Conservation (phyloP, 768 basidiomycete species). For the Rickenella mellea region DNA sequence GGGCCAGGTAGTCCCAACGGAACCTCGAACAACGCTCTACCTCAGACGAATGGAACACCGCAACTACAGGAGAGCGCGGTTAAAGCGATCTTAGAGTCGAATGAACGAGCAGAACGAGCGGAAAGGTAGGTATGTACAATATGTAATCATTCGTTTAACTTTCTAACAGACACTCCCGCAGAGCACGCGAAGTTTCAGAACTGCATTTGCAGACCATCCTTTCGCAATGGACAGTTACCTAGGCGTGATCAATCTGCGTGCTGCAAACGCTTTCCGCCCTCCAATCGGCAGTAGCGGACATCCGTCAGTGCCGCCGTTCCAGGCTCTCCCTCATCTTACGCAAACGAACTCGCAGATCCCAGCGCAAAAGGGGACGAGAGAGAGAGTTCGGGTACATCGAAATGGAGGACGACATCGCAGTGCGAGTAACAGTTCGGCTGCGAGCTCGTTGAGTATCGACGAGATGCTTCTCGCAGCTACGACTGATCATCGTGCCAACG, state of each 20-base stretch:
- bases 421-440: slow-evolving; percentile 10
- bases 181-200: slow-evolving; percentile 49
- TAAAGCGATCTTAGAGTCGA: slow-evolving; percentile 35
- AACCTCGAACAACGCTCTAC: slow-evolving; percentile 10
- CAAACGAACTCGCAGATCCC: too few relatives aligned
- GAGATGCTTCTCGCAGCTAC: slow-evolving; percentile 39
- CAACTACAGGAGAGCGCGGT: slow-evolving; percentile 21
- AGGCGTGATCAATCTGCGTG: slow-evolving; percentile 30
- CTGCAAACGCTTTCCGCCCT: slow-evolving; percentile 31
- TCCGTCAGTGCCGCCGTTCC: slow-evolving; percentile 17
- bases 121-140: too few relatives aligned
- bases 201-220: slow-evolving; percentile 32
- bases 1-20: too few relatives aligned
- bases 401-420: too few relatives aligned
- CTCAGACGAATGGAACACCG: slow-evolving; percentile 4
- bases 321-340: too few relatives aligned
- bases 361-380: neutral
- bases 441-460: slow-evolving; percentile 31
- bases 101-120: slow-evolving; percentile 38
- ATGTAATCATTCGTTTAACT: too few relatives aligned
- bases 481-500: slow-evolving; percentile 25
- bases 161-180: too few relatives aligned
- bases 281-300: slow-evolving; percentile 15
- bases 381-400: too few relatives aligned
- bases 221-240: slow-evolving; percentile 44